Evolutionary conservation across 2,329 filamentous ascomycete genomes (phyloP).

Genomic region (Thermomyces lanuginosus): DNA sequence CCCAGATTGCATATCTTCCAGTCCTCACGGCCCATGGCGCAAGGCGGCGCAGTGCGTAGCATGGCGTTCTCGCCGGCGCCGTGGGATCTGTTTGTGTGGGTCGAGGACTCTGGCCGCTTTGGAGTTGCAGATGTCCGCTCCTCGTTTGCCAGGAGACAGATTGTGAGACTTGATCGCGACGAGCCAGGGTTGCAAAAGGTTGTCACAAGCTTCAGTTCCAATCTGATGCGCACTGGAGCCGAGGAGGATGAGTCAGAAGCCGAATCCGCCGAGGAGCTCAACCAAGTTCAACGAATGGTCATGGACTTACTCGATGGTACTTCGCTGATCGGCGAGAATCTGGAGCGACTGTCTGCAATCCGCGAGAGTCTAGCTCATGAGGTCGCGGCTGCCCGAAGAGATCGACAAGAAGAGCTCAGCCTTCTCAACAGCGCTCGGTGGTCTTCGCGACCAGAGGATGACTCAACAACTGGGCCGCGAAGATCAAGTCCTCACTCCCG

Average conservation of each 20-base stretch:
- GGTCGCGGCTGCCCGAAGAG: slow-evolving; percentile 24
- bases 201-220: slow-evolving; percentile 14
- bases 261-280: slow-evolving; percentile 10
- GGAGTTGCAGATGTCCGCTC: slow-evolving; percentile 33
- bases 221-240: slow-evolving; percentile 10
- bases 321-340: slow-evolving; percentile 8
- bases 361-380: slow-evolving; percentile 23
- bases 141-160: slow-evolving; percentile 29
- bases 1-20: slow-evolving; percentile 55
- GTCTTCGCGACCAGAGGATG: slow-evolving; percentile 19
- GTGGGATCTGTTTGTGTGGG: slow-evolving; percentile 84
- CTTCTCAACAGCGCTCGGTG: slow-evolving; percentile 27
- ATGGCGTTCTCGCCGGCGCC: slow-evolving; percentile 86
- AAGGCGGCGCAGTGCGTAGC: slow-evolving; percentile 65
- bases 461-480: slow-evolving; percentile 14
- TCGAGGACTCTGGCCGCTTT: slow-evolving; percentile 54
- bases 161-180: slow-evolving; percentile 21
- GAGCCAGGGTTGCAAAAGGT: slow-evolving; percentile 19
- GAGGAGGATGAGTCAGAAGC: slow-evolving; percentile 9
- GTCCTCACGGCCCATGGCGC: slow-evolving; percentile 56
- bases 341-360: slow-evolving; percentile 12
- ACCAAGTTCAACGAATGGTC: slow-evolving; percentile 11
- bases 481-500: slow-evolving; percentile 15
- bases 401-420: slow-evolving; percentile 28
- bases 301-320: slow-evolving; percentile 13